Base-by-base conservation (phyloP, 2,329 filamentous ascomycete species). In the Dactylellina sp. region DNA sequence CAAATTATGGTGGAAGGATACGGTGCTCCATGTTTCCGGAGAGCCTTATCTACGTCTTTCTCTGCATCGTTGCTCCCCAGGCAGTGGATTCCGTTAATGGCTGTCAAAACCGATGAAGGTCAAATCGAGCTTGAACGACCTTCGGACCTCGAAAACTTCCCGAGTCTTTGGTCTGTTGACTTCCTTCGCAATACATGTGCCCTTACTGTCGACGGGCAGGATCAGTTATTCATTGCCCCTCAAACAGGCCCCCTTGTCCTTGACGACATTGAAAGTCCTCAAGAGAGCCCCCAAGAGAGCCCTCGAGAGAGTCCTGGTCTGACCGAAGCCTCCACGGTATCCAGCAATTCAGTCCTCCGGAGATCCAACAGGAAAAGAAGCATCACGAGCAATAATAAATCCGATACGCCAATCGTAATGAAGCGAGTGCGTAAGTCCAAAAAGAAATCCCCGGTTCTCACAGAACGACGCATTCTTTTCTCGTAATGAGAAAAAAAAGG, bases 251-350 rank as follows among this genome's bases (percentile, higher is more conserved):
- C 61, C 28, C 55, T 74, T 18, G 35, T n/a, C n/a, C 61, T 74
- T 4, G 70, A 74, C 2, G 70, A 74, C 7, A 28, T 74, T 28
- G 70, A 66, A 40, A 74, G 70, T 20, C 70, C 70, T 6, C 47
- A 32, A 9, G 70, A 66, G 32, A 74, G 70, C 25, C 70, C 70
- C 9, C 47, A 32, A 9, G 70, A 66, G 32, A 74, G 70, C 25
- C 70, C 70, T 6, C 47, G 53, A 42, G 70, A 74, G 28, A 74
- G 70, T 18, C 70, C 70, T 24, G 70, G 70, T 1, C 61, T 74
- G 44, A 74, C 70, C 0, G 70, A 74, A 49, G 70, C 70, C 16
- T 74, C 70, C 16, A 74, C 70, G 1, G 62, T 66, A 22, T 74
- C 70, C 22, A 74, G 70, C 55, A 74, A 25, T 7, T 74, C 70